phyloP scores from a whole-genome alignment of 345 rosid species.

The Rhodamnia rubescens region DNA sequence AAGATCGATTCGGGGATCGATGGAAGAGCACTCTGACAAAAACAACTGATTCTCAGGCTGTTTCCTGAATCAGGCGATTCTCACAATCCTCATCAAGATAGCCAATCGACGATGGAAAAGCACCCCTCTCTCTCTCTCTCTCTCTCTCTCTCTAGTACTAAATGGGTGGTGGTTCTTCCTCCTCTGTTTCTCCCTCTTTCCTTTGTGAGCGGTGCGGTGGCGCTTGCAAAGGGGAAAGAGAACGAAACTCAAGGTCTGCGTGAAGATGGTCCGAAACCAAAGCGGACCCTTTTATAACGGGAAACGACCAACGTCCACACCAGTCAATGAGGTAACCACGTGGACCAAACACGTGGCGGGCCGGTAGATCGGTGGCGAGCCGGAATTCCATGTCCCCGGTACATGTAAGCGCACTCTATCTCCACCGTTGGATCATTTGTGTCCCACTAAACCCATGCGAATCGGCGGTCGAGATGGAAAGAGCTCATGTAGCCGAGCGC shows the following conservation, averaged over 20 bases:
- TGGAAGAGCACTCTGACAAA: not conserved
- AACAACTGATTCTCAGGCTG: not conserved
- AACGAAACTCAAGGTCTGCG: not conserved
- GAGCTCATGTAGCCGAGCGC: rapidly evolving
- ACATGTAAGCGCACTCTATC: rapidly evolving
- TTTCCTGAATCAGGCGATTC: too few species aligned
- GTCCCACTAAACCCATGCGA: not conserved
- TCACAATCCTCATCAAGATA: not conserved
- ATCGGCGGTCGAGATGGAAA: not conserved
- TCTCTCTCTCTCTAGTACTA: not conserved
- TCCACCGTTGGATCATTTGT: not conserved
- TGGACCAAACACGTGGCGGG: not conserved
- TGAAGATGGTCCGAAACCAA: not conserved
- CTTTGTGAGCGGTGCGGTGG: not conserved
- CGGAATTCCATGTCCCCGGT: not conserved
- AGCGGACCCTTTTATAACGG: not conserved
- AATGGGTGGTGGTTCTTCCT: not conserved
- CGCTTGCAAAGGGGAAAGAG: not conserved
- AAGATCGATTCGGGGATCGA: not conserved
- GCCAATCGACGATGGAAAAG: not conserved
- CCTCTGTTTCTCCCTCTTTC: not conserved
- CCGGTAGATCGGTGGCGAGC: not conserved
- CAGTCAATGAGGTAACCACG: not conserved
- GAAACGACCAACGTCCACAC: not conserved
- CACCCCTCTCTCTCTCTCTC: not conserved